A percentile compares a stretch with the other conserved stretches of the same genome.
These are phyloP conservation scores for Coniella lustricola DNA, from an alignment of 2,329 filamentous ascomycete genomes.

Conservation along the genomic window DNA sequence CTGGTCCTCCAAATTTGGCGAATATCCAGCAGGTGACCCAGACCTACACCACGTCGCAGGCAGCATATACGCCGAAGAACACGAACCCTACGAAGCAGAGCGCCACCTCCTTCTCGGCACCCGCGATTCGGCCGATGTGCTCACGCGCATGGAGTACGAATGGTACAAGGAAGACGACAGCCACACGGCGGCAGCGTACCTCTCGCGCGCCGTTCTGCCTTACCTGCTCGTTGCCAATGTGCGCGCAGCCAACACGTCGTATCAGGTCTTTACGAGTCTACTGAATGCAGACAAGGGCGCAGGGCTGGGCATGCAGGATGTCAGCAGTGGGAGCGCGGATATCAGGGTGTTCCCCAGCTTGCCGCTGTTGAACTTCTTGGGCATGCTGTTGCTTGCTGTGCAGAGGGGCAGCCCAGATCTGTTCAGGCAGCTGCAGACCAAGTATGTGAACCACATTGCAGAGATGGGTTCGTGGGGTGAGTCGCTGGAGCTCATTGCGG, in stretches of 20 bases:
- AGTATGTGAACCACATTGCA: slow-evolving; percentile 72
- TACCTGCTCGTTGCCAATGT: slow-evolving; percentile 89
- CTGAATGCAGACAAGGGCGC: slow-evolving; percentile 47
- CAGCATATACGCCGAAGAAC: slow-evolving; percentile 82
- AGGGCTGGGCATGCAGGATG: slow-evolving; percentile 67
- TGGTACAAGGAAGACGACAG: slow-evolving; percentile 91
- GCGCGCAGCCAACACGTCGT: slow-evolving; percentile 76
- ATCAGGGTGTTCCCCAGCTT: slow-evolving; percentile 80
- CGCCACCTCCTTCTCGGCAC: slow-evolving; percentile 83
- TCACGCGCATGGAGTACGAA: slow-evolving; percentile 78
- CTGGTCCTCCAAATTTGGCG: slow-evolving; percentile 81
- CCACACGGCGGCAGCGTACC: slow-evolving; percentile 81
- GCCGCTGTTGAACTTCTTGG: slow-evolving; percentile 92
- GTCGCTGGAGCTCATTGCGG: slow-evolving; percentile 76
- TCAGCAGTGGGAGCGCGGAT: slow-evolving; percentile 67
- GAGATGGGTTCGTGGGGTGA: slow-evolving; percentile 76
- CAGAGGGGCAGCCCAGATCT: slow-evolving; percentile 73
- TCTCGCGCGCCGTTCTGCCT: slow-evolving; percentile 78
- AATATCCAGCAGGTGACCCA: slow-evolving; percentile 84
- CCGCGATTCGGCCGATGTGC: slow-evolving; percentile 73
- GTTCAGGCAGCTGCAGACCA: slow-evolving; percentile 72
- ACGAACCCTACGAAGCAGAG: slow-evolving; percentile 90
- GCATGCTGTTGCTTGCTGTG: slow-evolving; percentile 72
- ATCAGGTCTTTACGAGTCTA: slow-evolving; percentile 66
- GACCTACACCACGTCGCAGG: slow-evolving; percentile 92